Evolutionary conservation across 2,329 filamentous ascomycete species (phyloP), one percentile per base, ranked within the genome.

Genomic region (Fusarium sp.): DNA sequence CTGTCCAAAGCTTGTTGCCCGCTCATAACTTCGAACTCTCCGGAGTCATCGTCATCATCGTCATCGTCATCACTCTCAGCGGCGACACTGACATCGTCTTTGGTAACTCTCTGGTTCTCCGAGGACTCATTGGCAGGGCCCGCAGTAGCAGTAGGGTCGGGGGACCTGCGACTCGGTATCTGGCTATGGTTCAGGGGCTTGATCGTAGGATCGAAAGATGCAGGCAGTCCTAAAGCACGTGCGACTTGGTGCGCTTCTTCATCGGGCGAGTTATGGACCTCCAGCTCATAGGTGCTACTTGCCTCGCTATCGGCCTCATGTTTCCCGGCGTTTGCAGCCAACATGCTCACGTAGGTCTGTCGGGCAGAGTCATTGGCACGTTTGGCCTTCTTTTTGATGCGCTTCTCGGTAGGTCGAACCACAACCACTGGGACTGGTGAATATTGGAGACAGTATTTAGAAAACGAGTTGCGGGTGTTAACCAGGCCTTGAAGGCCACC

Each of bases 351-450:
- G 80, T 98, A 98, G 49, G 91, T 93, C 75, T 93, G 91, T 39
- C 95, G 89, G 22, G 86, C 87, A 11, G 94, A 91, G 77, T 98
- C 94, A 61, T 93, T 91, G 57, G 91, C 89, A 36, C 95, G 91
- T 85, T 98, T 98, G 67, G 89, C 88, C 83, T 96, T 97, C 85
- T 97, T 97, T 84, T 96, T 96, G 79, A 94, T 90, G 26, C 95
- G 92, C 84, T 97, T 97, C 70, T 93, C 93, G 38, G 92, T 93
- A 41, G 95, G 95, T 8, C 95, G 90, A 15, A 98, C 95, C 38
- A 98, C 95, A 36, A 98, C 95, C 13, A 98, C 95, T 2, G 95
- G 95, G 3, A 98, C 94, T 0, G 95, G 95, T 4, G 94, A 97
- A 81, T 97, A 95, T 80, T 98, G 95, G 18, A 98, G 87, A 79